Evolutionary conservation across 805 yeast genomes (phyloP).

Genomic region (Hanseniaspora nectarophila): DNA sequence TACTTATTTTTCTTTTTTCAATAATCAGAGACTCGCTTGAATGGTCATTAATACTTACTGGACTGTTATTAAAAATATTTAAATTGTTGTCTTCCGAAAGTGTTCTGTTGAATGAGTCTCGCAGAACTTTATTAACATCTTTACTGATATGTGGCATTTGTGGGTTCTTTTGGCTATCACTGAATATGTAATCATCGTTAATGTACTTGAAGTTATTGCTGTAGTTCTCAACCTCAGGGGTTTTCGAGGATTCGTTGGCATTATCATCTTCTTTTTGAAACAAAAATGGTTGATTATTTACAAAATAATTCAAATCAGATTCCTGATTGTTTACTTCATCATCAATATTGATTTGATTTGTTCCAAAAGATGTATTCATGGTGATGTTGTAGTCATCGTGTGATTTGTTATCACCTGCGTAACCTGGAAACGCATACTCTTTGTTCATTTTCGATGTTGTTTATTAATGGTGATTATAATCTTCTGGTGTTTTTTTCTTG

Average conservation of each 20-base stretch:
- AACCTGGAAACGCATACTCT: background rate
- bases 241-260: background rate
- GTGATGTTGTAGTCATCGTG: background rate
- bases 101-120: slow-evolving; percentile 5
- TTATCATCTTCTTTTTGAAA: slow-evolving; percentile 1
- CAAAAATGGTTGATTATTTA: slow-evolving; percentile 1
- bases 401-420: background rate
- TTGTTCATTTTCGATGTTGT: background rate
- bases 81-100: background rate
- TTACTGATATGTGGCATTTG: background rate
- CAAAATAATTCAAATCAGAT: slow-evolving; percentile 8
- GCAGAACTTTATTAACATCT: slow-evolving; percentile 2
- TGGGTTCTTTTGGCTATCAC: background rate
- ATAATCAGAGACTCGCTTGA: background rate
- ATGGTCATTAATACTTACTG: background rate
- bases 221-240: background rate
- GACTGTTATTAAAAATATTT: slow-evolving; percentile 5
- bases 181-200: slow-evolving; percentile 10
- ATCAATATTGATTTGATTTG: slow-evolving; percentile 6
- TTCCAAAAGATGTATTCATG: background rate
- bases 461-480: background rate
- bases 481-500: too few relatives aligned
- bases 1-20: background rate
- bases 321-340: slow-evolving; percentile 9
- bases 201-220: slow-evolving; percentile 4